These are phyloP conservation scores for Colletotrichum siamense DNA, from an alignment of 2,329 filamentous ascomycete genomes.

Conservation along the genomic window DNA sequence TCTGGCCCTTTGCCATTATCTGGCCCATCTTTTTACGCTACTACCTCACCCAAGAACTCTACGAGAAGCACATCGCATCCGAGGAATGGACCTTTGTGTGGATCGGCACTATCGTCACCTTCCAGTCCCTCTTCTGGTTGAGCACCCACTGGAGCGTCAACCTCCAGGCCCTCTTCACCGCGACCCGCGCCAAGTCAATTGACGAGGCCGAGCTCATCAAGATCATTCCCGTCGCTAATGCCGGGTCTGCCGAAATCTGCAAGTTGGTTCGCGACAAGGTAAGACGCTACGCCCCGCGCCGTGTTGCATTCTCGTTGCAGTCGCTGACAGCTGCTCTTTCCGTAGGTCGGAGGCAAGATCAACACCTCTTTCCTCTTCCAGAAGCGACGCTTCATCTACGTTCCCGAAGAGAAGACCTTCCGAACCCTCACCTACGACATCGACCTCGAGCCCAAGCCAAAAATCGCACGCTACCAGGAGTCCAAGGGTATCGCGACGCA, in stretches of 20 bases:
- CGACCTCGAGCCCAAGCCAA: constrained; percentile 84
- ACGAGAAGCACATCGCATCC: constrained; percentile 90
- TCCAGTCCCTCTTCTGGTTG: constrained; percentile 90
- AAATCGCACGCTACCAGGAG: constrained; percentile 78
- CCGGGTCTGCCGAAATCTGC: constrained; percentile 89
- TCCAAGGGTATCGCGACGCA: constrained; percentile 76
- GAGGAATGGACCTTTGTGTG: constrained; percentile 98
- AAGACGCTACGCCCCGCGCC: background rate
- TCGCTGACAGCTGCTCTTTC: background rate
- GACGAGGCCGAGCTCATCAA: constrained; percentile 86
- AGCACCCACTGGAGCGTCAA: constrained; percentile 98
- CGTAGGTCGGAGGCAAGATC: constrained; percentile 71
- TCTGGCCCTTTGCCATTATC: constrained; percentile 90
- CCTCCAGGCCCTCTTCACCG: constrained; percentile 81
- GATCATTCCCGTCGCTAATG: constrained; percentile 87
- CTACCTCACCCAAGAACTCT: constrained; percentile 83
- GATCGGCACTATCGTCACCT: constrained; percentile 84
- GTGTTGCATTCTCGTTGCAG: background rate
- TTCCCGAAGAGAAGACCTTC: constrained; percentile 75
- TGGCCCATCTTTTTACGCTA: constrained; percentile 93
- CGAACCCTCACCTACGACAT: constrained; percentile 82
- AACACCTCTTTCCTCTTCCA: constrained; percentile 94
- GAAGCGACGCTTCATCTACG: constrained; percentile 94
- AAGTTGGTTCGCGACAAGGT: constrained; percentile 74
- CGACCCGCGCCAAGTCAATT: constrained; percentile 72